These are phyloP conservation scores for Mycotypha africana DNA, from an alignment of 371 early-diverging fungal species.

Conservation along the genomic window DNA sequence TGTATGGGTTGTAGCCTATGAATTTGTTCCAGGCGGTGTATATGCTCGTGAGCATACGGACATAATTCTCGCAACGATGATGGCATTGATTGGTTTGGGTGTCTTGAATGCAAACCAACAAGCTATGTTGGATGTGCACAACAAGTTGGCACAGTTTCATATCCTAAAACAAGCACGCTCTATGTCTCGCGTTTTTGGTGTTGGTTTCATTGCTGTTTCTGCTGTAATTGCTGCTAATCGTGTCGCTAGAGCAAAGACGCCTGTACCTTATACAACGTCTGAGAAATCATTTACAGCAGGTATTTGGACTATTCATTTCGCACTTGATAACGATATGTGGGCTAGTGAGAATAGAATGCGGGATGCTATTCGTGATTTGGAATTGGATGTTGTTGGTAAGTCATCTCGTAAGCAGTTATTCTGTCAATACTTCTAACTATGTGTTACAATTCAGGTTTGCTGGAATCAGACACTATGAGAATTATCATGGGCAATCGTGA, in stretches of 20 bases:
- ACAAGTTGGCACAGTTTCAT: conserved; percentile 28
- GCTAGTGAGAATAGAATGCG: conserved; percentile 71
- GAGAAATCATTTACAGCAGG: conserved; percentile 72
- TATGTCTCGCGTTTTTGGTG: conserved; percentile 25
- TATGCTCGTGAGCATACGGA: conserved; percentile 72
- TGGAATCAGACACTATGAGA: conserved; percentile 77
- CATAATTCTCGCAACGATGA: conserved; percentile 53
- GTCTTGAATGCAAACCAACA: conserved; percentile 39
- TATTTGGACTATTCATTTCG: conserved; percentile 88
- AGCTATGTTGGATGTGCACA: conserved; percentile 14
- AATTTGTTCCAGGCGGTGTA: conserved; percentile 77
- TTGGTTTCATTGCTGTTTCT: conserved; percentile 25
- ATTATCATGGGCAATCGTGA: conserved; percentile 88
- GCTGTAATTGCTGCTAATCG: conserved; percentile 32
- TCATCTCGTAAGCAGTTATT: no score
- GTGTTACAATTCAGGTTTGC: conserved; percentile 54
- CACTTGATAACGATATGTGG: conserved; percentile 81
- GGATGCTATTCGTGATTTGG: conserved; percentile 70
- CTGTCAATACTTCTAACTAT: no score
- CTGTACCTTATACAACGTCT: conserved; percentile 57
- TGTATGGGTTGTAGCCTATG: conserved; percentile 82
- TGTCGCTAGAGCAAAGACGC: conserved; percentile 28
- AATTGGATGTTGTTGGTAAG: conserved; percentile 74
- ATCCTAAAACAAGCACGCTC: conserved; percentile 31
- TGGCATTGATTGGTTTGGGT: conserved; percentile 46